Percentiles rank a stretch among this genome's conserved stretches.
These are phyloP conservation scores for Microdochium trichocladiopsis DNA, from an alignment of 2,329 filamentous ascomycete genomes.

Conservation along the genomic window DNA sequence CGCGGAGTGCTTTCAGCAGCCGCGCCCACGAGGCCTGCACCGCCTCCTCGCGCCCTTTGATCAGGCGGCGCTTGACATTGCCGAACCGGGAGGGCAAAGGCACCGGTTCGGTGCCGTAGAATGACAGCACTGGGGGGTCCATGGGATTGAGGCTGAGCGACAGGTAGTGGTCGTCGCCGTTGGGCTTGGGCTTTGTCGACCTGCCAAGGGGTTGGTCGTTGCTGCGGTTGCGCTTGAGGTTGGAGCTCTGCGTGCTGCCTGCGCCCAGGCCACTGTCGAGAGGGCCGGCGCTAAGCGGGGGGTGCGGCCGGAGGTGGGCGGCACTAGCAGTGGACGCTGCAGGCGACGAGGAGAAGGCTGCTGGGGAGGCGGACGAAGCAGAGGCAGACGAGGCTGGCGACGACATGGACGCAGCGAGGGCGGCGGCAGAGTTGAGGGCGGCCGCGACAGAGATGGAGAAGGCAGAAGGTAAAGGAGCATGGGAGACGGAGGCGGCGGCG, in stretches of 20 bases:
- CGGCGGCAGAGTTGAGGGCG: not conserved
- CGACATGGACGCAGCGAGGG: not conserved
- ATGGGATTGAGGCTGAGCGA: conserved; percentile 20
- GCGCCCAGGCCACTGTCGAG: conserved; percentile 2
- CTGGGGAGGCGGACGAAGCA: conserved; percentile 18
- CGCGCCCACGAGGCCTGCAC: conserved; percentile 49
- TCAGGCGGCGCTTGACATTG: conserved; percentile 46
- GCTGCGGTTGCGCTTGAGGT: conserved; percentile 17
- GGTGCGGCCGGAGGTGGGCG: not conserved
- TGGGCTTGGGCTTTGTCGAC: conserved; percentile 18
- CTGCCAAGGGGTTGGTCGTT: conserved; percentile 21
- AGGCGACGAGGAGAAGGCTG: conserved; percentile 8
- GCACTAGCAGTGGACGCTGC: conserved; percentile 5
- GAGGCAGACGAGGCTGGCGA: conserved; percentile 1
- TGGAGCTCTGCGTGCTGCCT: not conserved
- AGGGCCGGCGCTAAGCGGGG: conserved; percentile 1
- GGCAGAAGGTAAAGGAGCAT: not conserved
- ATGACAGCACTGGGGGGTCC: conserved; percentile 45
- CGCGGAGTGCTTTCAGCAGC: conserved; percentile 41
- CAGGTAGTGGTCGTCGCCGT: not conserved
- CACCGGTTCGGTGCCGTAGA: conserved; percentile 49
- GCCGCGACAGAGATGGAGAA: not conserved
- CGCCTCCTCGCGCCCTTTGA: conserved; percentile 45
- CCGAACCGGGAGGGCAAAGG: conserved; percentile 53
- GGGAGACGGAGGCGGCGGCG: not conserved